Percentiles rank a stretch among this genome's conserved stretches.
phyloP scores from a whole-genome alignment of 208 protist genomes.

The Naegleria lovaniensis region DNA sequence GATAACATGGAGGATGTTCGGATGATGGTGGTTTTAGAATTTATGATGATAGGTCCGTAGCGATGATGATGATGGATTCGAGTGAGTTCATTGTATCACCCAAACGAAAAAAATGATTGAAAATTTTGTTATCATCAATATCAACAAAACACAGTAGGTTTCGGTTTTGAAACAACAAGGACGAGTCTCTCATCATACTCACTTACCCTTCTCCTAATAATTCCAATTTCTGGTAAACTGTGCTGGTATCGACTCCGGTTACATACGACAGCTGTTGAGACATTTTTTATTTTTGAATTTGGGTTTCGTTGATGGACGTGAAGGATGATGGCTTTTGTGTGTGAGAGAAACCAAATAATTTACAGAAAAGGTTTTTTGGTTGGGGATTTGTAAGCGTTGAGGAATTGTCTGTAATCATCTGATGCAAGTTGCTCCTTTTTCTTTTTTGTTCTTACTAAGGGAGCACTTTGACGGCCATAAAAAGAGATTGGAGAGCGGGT shows the following conservation, averaged over 20 bases:
- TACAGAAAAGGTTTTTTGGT: neutral
- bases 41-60: neutral
- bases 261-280: neutral
- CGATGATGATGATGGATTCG: neutral
- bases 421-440: neutral
- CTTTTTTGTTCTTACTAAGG: neutral
- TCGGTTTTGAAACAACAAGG: neutral
- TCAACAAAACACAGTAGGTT: too few species aligned
- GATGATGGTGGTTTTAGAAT: neutral
- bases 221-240: neutral
- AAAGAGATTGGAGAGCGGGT: neutral
- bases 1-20: neutral
- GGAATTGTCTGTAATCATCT: neutral
- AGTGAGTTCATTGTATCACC: neutral
- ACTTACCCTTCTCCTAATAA: conserved; percentile 25
- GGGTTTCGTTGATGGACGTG: too few species aligned
- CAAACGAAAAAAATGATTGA: neutral
- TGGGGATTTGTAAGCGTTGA: neutral
- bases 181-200: neutral
- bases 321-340: too few species aligned
- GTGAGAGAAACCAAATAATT: too few species aligned
- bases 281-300: neutral
- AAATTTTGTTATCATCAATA: neutral
- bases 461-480: neutral
- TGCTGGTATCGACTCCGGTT: neutral